Conservation (phyloP, 2,329 filamentous ascomycete species). For the Claviceps africana region DNA sequence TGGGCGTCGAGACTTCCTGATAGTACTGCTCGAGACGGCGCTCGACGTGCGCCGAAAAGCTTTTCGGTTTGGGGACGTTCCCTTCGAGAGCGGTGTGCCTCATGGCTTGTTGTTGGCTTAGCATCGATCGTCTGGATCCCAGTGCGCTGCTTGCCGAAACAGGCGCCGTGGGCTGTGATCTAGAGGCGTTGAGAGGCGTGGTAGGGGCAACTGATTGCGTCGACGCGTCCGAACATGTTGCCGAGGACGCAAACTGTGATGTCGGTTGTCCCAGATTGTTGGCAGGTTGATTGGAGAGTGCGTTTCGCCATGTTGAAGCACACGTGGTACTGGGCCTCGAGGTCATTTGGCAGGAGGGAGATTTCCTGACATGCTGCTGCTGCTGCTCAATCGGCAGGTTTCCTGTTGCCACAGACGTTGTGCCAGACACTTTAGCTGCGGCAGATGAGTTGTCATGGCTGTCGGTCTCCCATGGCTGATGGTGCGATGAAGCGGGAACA, state of each 20-base stretch:
- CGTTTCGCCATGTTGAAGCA: neutral
- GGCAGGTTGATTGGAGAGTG: conserved; percentile 10
- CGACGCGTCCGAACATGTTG: conserved; percentile 8
- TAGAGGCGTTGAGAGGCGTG: conserved; percentile 12
- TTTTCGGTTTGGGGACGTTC: conserved; percentile 28
- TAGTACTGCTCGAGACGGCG: conserved; percentile 40
- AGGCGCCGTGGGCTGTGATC: conserved; percentile 11
- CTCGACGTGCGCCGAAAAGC: conserved; percentile 34
- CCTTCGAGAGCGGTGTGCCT: conserved; percentile 25
- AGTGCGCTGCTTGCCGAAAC: conserved; percentile 10
- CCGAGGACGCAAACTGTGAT: conserved; percentile 11
- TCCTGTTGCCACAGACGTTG: conserved; percentile 20
- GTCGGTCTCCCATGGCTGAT: conserved; percentile 8
- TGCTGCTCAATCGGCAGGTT: conserved; percentile 7
- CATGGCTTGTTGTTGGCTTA: conserved; percentile 30
- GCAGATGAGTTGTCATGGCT: conserved; percentile 13
- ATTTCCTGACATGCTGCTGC: neutral
- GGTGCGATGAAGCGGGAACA: conserved; percentile 1
- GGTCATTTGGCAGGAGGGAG: neutral
- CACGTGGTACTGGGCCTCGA: neutral
- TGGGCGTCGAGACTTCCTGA: conserved; percentile 31
- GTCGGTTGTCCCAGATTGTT: conserved; percentile 10
- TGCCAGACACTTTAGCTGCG: conserved; percentile 19
- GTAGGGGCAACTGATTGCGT: conserved; percentile 12
- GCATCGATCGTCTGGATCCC: conserved; percentile 27